These are phyloP conservation scores for Condylostoma magnum DNA, from an alignment of 169 alveolate genomes.

Conservation along the genomic window DNA sequence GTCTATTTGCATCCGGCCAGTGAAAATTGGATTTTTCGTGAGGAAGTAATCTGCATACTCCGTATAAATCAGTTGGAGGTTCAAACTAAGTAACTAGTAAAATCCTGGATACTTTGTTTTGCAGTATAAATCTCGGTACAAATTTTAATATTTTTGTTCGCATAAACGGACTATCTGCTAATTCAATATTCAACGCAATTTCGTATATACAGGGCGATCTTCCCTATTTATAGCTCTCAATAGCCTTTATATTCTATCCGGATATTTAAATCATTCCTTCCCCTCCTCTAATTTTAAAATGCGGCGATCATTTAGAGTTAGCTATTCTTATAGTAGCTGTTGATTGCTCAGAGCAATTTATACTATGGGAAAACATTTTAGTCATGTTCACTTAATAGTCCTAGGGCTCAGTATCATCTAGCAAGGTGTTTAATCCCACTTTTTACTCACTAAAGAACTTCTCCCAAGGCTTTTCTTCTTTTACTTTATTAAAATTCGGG, in stretches of 20 bases:
- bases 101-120: neutral
- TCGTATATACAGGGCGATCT: slow-evolving; percentile 15
- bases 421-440: slow-evolving; percentile 12
- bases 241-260: slow-evolving; percentile 1
- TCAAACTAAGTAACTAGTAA: neutral
- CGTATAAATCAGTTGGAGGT: neutral
- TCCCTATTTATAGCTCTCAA: neutral
- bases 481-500: neutral
- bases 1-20: slow-evolving; percentile 17
- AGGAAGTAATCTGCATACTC: slow-evolving; percentile 27
- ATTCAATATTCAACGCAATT: neutral
- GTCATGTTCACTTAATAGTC: neutral
- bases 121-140: slow-evolving; percentile 15
- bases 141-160: slow-evolving; percentile 8
- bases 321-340: slow-evolving; percentile 14
- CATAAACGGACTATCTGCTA: slow-evolving; percentile 9
- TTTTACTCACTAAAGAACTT: neutral
- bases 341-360: neutral
- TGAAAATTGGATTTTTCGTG: slow-evolving; percentile 24
- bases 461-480: slow-evolving; percentile 22
- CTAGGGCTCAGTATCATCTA: slow-evolving; percentile 4
- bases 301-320: slow-evolving; percentile 12
- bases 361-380: slow-evolving; percentile 7
- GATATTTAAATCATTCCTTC: neutral
- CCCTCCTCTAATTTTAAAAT: neutral